phyloP scores from a whole-genome alignment of 192 early-diverging fungal species.

The Paraglomus occultum region DNA sequence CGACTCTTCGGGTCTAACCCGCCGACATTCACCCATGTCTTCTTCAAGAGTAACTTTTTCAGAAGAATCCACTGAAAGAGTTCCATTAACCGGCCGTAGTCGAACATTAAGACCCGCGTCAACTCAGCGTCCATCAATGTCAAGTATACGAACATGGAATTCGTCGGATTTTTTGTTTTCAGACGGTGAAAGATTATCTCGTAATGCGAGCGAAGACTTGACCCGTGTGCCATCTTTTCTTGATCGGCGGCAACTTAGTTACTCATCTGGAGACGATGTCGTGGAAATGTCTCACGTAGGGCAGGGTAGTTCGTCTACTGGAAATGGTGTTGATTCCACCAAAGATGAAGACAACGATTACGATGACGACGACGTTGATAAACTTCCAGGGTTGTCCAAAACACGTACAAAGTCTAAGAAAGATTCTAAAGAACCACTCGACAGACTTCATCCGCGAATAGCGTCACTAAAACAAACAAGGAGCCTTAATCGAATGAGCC shows the following conservation, averaged over 20 bases:
- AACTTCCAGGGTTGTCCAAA: constrained; percentile 5
- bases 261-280: constrained; percentile 1
- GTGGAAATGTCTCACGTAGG: constrained; percentile 22
- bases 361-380: constrained; percentile 21
- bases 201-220: background rate
- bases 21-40: too few species aligned
- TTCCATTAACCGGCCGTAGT: too few species aligned
- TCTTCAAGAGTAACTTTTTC: too few species aligned
- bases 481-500: constrained; percentile 17
- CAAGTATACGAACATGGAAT: too few species aligned
- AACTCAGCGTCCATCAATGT: too few species aligned
- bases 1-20: too few species aligned
- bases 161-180: too few species aligned
- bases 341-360: background rate
- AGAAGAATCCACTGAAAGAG: too few species aligned
- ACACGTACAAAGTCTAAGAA: background rate
- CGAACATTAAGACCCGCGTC: too few species aligned
- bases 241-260: background rate
- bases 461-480: background rate
- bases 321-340: background rate
- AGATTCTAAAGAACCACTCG: background rate
- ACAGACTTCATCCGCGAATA: background rate
- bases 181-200: background rate
- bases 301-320: constrained; percentile 13
- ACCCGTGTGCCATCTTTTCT: constrained; percentile 13